A percentile compares a stretch with the other conserved stretches of the same genome.
These are phyloP conservation scores for Metschnikowia peoriensis DNA, from an alignment of 805 yeast species.

Conservation along the genomic window DNA sequence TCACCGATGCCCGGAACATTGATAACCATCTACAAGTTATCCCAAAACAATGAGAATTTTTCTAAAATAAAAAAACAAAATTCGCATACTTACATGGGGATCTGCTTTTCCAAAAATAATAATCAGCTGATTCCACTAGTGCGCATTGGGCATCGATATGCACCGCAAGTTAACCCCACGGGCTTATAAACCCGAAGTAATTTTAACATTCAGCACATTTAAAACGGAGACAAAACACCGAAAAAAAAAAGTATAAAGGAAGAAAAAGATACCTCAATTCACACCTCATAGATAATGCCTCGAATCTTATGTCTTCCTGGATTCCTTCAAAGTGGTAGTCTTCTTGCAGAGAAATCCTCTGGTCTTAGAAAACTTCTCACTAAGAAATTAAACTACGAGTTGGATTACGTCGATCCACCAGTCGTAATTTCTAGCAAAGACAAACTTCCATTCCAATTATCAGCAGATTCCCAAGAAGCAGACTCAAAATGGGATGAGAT, in stretches of 20 bases:
- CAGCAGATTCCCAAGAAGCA: slow-evolving; percentile 26
- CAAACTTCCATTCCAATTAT: slow-evolving; percentile 30
- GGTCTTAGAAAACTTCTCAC: slow-evolving; percentile 30
- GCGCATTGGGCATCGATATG: neutral
- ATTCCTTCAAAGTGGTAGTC: slow-evolving; percentile 34
- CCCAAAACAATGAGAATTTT: no score
- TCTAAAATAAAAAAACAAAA: neutral
- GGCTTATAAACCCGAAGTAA: neutral
- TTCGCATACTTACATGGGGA: neutral
- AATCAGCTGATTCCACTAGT: neutral
- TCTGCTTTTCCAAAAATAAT: neutral
- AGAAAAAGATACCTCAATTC: neutral
- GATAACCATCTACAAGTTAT: no score
- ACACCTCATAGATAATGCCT: slow-evolving; percentile 9
- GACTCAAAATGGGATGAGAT: slow-evolving; percentile 30
- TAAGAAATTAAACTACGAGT: slow-evolving; percentile 24
- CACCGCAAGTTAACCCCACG: neutral
- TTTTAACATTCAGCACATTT: neutral
- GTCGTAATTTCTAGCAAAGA: slow-evolving; percentile 21
- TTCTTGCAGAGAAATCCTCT: slow-evolving; percentile 33
- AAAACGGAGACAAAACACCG: neutral
- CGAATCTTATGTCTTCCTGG: slow-evolving; percentile 37
- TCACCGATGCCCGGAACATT: no score
- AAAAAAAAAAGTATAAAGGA: no score
- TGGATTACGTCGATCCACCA: slow-evolving; percentile 38